These are phyloP conservation scores for Nemania sp. DNA, from an alignment of 2,329 filamentous ascomycete genomes.

Conservation along the genomic window DNA sequence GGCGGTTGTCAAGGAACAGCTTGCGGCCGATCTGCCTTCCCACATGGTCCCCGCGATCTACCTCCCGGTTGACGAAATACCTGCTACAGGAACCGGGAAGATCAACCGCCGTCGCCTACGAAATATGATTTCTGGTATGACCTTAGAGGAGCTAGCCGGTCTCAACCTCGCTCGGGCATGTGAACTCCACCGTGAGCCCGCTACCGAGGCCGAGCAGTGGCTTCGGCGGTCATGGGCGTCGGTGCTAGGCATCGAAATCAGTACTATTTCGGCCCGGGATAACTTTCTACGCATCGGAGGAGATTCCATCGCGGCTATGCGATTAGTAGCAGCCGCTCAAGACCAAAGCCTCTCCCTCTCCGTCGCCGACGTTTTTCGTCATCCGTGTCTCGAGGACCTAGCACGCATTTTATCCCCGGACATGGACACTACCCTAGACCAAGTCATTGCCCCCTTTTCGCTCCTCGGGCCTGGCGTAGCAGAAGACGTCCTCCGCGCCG, in stretches of 20 bases:
- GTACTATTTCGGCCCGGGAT: constrained; percentile 43
- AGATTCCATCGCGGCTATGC: constrained; percentile 53
- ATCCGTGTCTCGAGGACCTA: constrained; percentile 7
- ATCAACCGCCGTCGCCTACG: constrained; percentile 15
- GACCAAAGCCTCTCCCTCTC: constrained; percentile 4
- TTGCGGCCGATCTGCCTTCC: constrained; percentile 6
- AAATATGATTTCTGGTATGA: neutral
- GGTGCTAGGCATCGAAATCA: neutral
- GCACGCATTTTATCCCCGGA: neutral
- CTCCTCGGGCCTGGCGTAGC: neutral
- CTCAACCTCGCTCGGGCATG: neutral
- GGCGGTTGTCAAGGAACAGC: neutral
- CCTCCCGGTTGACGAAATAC: constrained; percentile 22
- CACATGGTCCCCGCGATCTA: constrained; percentile 30
- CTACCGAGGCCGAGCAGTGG: neutral
- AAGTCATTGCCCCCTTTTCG: constrained; percentile 2
- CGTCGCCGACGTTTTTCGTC: constrained; percentile 19
- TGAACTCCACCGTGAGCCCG: neutral
- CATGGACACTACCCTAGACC: neutral
- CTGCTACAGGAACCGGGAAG: constrained; percentile 22
- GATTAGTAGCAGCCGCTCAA: constrained; percentile 28
- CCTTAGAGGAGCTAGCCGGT: neutral
- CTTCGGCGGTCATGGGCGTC: constrained; percentile 12
- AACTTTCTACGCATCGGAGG: constrained; percentile 53
- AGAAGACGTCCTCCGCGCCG: neutral